Conservation (phyloP, 176 grass and related monocot species). For the Guadua angustifolia region DNA sequence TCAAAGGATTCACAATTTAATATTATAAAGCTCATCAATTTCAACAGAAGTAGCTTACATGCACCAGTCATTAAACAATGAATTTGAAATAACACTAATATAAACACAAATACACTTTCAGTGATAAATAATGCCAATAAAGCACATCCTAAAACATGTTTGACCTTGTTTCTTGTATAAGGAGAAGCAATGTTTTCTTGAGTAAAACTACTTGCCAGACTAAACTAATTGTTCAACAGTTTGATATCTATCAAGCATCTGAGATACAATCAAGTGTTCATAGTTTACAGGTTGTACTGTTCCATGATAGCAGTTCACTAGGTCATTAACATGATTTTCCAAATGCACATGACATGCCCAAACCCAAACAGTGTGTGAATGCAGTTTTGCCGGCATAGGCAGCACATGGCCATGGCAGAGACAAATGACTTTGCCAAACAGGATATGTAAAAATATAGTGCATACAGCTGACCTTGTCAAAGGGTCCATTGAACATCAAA, state of each 20-base stretch:
- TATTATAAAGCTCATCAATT: conserved; percentile 2
- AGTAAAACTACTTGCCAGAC: not conserved
- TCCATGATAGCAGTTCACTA: not conserved
- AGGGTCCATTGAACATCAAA: conserved; percentile 92
- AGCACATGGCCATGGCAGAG: not conserved
- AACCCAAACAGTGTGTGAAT: conserved; percentile 8
- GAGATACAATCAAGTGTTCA: not conserved
- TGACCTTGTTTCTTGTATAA: not conserved
- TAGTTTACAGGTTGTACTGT: not conserved
- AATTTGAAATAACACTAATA: conserved; percentile 16
- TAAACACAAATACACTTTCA: not conserved
- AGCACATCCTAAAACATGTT: conserved; percentile 10
- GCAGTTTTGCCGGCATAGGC: not conserved
- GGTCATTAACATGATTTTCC: not conserved
- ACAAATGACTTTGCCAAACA: not conserved
- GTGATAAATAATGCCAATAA: not conserved
- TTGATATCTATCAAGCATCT: not conserved
- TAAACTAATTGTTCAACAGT: conserved; percentile 14
- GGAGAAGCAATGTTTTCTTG: not conserved
- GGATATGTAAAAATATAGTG: not conserved
- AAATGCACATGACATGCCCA: conserved; percentile 8
- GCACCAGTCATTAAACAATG: not conserved
- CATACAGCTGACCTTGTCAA: conserved; percentile 73
- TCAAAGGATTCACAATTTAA: conserved; percentile 20
- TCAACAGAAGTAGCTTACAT: conserved; percentile 13